Conservation (phyloP, 2,329 filamentous ascomycete species). For the Fusarium secorum region DNA sequence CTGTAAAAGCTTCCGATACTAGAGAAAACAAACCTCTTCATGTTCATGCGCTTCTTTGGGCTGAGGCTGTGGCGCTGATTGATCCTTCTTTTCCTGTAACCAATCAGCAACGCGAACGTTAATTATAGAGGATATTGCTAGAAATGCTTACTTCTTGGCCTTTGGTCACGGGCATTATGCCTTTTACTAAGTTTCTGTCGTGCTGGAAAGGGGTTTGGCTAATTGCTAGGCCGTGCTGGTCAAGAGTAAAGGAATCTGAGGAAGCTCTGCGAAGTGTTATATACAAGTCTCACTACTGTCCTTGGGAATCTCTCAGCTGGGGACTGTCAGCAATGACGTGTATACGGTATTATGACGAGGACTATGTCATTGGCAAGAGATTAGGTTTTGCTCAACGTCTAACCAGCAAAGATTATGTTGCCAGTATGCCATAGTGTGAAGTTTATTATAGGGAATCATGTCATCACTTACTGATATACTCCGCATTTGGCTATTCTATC, state of each 20-base stretch:
- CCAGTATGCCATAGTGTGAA: not conserved
- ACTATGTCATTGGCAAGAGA: not conserved
- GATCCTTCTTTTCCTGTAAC: not conserved
- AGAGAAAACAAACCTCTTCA: not conserved
- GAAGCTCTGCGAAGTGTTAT: too few relatives aligned
- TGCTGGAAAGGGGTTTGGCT: rapidly evolving
- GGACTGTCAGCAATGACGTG: not conserved
- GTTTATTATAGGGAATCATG: not conserved
- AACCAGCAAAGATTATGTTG: not conserved
- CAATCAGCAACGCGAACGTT: rapidly evolving
- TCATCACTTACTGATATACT: rapidly evolving
- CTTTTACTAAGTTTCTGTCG: not conserved
- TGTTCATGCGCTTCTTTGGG: not conserved
- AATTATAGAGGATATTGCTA: rapidly evolving
- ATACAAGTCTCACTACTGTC: rapidly evolving
- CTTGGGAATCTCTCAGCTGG: rapidly evolving
- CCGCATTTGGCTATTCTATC: too few relatives aligned
- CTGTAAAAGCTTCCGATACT: rapidly evolving
- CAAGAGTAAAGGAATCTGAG: not conserved
- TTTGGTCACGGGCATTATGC: not conserved
- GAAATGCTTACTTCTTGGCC: not conserved
- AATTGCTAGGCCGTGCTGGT: rapidly evolving
- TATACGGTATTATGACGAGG: not conserved
- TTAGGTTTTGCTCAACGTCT: not conserved
- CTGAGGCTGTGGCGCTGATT: not conserved